Percentiles rank a stretch among this genome's conserved stretches.
phyloP scores from a whole-genome alignment of 2,329 filamentous ascomycete species.

The Tolypocladium nubicola region DNA sequence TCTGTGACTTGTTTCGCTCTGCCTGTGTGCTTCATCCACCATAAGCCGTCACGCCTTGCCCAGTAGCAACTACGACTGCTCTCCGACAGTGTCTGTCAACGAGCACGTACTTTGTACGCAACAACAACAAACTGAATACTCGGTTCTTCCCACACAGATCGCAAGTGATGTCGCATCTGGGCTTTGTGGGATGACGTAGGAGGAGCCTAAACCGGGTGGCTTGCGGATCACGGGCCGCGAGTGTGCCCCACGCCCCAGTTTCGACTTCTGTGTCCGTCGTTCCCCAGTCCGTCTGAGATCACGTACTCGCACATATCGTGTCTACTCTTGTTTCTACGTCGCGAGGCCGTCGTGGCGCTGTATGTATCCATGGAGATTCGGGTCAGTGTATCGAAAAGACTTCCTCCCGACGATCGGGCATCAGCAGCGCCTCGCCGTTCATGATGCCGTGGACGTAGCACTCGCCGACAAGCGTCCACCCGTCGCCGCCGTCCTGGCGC shows the following conservation, averaged over 20 bases:
- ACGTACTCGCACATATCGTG: not conserved
- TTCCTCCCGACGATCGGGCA: slow-evolving; percentile 13
- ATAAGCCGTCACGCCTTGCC: not conserved
- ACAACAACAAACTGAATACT: not conserved
- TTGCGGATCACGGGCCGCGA: not conserved
- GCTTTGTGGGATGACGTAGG: not conserved
- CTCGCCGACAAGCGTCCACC: slow-evolving; percentile 21
- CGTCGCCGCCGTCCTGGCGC: slow-evolving; percentile 1
- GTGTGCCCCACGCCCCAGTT: not conserved
- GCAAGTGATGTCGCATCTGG: not conserved
- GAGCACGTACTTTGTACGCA: not conserved
- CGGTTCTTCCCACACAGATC: not conserved
- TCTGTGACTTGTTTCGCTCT: not conserved
- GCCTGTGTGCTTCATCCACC: not conserved
- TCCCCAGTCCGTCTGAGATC: not conserved
- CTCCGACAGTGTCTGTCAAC: not conserved
- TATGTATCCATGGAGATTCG: no score
- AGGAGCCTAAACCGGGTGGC: not conserved
- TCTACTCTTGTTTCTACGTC: not conserved
- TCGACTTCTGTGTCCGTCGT: not conserved
- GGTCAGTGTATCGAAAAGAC: slow-evolving; percentile 17
- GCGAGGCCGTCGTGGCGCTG: not conserved
- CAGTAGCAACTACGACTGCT: no score
- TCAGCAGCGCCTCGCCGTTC: slow-evolving; percentile 19
- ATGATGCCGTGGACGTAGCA: slow-evolving; percentile 27